Evolutionary conservation across 2,329 filamentous ascomycete species (phyloP).

Genomic region (Paraconiothyrium brasiliense): DNA sequence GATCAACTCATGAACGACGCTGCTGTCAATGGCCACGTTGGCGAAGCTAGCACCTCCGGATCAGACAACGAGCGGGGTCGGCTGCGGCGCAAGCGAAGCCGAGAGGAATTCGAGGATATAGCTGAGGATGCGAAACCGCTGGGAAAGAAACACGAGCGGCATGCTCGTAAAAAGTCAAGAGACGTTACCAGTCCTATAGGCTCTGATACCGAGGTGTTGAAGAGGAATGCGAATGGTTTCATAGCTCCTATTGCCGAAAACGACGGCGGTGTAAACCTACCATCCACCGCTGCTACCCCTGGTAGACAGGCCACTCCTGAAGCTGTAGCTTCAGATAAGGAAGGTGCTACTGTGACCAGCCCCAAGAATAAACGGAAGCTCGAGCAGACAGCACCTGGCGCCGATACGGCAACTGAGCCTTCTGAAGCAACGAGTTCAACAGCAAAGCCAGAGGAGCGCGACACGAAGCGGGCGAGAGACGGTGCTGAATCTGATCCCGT

Average conservation of each 20-base stretch:
- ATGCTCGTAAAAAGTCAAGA: conserved; percentile 58
- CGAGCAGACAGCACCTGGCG: conserved; percentile 38
- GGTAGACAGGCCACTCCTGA: conserved; percentile 22
- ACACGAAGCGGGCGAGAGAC: conserved; percentile 49
- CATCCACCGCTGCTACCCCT: conserved; percentile 18
- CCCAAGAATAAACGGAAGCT: conserved; percentile 61
- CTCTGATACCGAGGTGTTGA: conserved; percentile 40
- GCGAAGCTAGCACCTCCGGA: conserved; percentile 41
- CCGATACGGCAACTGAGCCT: conserved; percentile 18
- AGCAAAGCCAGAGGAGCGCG: conserved; percentile 37
- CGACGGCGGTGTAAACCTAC: conserved; percentile 41
- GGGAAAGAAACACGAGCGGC: conserved; percentile 49
- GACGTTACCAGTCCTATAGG: conserved; percentile 52
- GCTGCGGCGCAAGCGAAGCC: conserved; percentile 57
- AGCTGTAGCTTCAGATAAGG: conserved; percentile 26
- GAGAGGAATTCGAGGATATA: conserved; percentile 55
- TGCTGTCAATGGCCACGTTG: conserved; percentile 35
- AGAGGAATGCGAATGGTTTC: conserved; percentile 43
- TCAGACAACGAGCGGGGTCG: conserved; percentile 50
- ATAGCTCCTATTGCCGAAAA: conserved; percentile 42
- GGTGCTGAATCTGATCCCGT: conserved; percentile 35
- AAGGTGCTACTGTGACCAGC: conserved; percentile 41
- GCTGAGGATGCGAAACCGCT: conserved; percentile 42
- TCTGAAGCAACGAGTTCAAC: conserved; percentile 25
- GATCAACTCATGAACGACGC: conserved; percentile 36